Percentiles rank a stretch among this genome's conserved stretches.
These are phyloP conservation scores for Fagopyrum tataricum DNA, from an alignment of 148 eudicot genomes.

Conservation along the genomic window DNA sequence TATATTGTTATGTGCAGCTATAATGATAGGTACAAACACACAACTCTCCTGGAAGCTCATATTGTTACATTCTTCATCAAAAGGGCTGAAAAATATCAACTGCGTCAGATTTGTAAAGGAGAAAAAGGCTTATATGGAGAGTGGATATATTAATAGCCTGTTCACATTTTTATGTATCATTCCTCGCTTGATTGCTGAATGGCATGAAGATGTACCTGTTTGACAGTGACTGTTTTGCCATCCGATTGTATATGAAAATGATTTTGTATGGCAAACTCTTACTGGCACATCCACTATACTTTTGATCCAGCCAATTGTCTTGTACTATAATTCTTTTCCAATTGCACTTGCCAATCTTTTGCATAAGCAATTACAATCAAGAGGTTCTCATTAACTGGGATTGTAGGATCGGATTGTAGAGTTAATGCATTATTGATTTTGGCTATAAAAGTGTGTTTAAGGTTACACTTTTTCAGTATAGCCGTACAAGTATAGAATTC, in stretches of 20 bases:
- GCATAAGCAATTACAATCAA: neutral
- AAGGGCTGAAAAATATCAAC: neutral
- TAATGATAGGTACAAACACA: neutral
- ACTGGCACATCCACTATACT: neutral
- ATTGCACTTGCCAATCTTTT: neutral
- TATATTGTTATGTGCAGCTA: slow-evolving; percentile 7
- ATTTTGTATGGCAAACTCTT: neutral
- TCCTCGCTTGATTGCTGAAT: slow-evolving; percentile 3
- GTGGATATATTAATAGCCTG: neutral
- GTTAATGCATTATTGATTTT: too few relatives aligned
- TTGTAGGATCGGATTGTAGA: too few relatives aligned
- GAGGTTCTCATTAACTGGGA: too few relatives aligned
- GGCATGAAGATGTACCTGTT: slow-evolving; percentile 3
- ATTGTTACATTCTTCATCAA: neutral
- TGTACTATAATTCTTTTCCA: neutral
- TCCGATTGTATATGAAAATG: slow-evolving; percentile 4
- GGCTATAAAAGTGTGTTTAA: too few relatives aligned
- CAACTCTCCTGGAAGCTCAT: neutral
- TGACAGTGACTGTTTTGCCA: neutral
- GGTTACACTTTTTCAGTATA: too few relatives aligned
- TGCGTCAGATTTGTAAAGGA: neutral
- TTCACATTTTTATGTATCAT: neutral
- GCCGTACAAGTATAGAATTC: neutral
- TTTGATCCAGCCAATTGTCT: neutral
- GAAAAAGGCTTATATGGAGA: neutral